Conservation (phyloP, 1,139 yeast genomes). For the Pichia sp. region DNA sequence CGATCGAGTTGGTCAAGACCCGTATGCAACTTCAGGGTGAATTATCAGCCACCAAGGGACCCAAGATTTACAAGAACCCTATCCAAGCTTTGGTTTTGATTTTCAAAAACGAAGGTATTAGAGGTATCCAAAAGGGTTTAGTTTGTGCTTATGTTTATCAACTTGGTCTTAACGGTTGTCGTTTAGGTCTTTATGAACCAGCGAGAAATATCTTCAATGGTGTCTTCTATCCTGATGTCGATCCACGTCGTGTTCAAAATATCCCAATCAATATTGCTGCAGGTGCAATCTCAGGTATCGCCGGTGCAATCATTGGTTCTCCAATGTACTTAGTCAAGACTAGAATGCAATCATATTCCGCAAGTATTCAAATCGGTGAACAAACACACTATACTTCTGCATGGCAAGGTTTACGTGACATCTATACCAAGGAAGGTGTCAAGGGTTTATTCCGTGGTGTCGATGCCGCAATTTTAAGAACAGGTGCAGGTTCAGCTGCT, state of each 20-base stretch:
- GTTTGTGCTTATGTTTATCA: constrained; percentile 84
- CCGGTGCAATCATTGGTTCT: constrained; percentile 88
- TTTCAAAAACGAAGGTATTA: constrained; percentile 75
- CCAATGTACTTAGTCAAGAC: constrained; percentile 93
- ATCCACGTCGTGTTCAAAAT: constrained; percentile 54
- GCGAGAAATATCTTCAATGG: constrained; percentile 60
- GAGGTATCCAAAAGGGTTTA: constrained; percentile 88
- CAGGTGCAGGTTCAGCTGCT: constrained; percentile 95
- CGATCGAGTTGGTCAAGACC: constrained; percentile 90
- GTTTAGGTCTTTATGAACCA: constrained; percentile 94
- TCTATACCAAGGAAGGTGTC: constrained; percentile 68
- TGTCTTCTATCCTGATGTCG: constrained; percentile 50
- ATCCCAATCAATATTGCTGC: constrained; percentile 69
- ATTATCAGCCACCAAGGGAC: constrained; percentile 49
- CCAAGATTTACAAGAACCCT: constrained; percentile 72
- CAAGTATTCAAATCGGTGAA: constrained; percentile 71
- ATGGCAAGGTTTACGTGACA: constrained; percentile 63
- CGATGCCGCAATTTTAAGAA: constrained; percentile 90
- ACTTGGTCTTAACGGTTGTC: constrained; percentile 86
- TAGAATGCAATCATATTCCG: constrained; percentile 89
- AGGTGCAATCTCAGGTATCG: constrained; percentile 82
- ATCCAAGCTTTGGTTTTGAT: constrained; percentile 81
- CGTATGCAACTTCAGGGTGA: constrained; percentile 98
- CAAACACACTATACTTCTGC: constrained; percentile 83
- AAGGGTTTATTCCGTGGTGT: constrained; percentile 85